phyloP scores from a whole-genome alignment of 495 filamentous ascomycete genomes.

The Hyaloscypha variabilis region DNA sequence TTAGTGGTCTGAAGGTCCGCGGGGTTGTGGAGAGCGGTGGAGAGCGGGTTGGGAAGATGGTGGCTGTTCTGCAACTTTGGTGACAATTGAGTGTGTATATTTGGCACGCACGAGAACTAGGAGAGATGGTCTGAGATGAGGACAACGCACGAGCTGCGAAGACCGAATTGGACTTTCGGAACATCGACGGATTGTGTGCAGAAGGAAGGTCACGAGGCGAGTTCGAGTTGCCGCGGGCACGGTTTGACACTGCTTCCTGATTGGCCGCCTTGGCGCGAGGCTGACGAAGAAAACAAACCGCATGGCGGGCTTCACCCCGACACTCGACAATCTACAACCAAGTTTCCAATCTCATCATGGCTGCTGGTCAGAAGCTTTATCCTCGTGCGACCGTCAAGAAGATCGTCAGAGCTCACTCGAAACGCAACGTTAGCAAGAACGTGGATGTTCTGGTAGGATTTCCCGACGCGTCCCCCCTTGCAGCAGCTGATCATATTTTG shows the following conservation, averaged over 20 bases:
- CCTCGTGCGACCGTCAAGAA: slow-evolving; percentile 84
- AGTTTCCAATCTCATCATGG: slow-evolving; percentile 42
- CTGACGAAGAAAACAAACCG: slow-evolving; percentile 1
- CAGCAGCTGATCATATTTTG: neutral
- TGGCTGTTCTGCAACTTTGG: neutral
- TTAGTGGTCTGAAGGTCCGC: too few relatives aligned
- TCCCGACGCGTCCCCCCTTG: slow-evolving; percentile 22
- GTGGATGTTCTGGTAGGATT: slow-evolving; percentile 79
- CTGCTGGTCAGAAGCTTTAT: slow-evolving; percentile 70
- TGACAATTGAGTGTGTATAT: neutral
- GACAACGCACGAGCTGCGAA: neutral
- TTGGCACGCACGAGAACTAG: neutral
- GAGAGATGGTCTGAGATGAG: neutral
- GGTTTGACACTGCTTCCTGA: neutral
- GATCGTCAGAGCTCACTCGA: slow-evolving; percentile 87
- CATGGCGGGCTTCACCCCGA: neutral
- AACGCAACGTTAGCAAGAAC: slow-evolving; percentile 79
- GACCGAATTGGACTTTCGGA: neutral
- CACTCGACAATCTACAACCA: neutral
- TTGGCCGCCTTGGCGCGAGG: neutral
- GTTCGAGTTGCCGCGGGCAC: neutral
- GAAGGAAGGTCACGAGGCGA: neutral
- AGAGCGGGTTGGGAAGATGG: neutral
- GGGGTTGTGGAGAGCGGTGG: too few relatives aligned
- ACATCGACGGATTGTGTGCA: neutral